These are phyloP conservation scores for Penicillium sp. DNA, from an alignment of 2,329 filamentous ascomycete species.

Conservation along the genomic window DNA sequence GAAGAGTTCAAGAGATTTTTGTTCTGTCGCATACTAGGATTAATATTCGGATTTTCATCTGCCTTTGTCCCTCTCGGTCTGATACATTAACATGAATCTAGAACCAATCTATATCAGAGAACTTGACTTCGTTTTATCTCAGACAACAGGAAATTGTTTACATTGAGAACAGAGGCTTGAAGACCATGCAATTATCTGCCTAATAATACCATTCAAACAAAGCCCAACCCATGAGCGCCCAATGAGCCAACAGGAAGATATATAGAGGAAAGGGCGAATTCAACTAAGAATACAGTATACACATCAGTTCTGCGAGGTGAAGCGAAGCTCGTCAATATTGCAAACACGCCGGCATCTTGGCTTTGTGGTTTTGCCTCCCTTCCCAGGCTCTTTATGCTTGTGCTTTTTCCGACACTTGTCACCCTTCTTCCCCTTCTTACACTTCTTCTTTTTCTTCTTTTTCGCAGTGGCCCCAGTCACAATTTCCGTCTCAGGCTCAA, in stretches of 20 bases:
- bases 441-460: conserved; percentile 5
- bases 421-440: conserved; percentile 15
- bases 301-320: conserved; percentile 5
- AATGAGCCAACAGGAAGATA: neutral
- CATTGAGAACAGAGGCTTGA: neutral
- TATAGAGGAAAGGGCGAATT: neutral
- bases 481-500: conserved; percentile 7
- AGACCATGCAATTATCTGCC: neutral
- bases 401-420: conserved; percentile 11
- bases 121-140: neutral
- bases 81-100: neutral
- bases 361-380: neutral
- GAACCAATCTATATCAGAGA: neutral
- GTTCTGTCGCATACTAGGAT: neutral
- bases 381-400: neutral
- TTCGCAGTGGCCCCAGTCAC: conserved; percentile 6
- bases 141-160: neutral
- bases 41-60: neutral
- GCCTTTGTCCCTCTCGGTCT: neutral
- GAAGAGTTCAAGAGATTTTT: neutral
- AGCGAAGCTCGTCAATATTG: conserved; percentile 15
- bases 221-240: neutral
- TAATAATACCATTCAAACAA: neutral
- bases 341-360: conserved; percentile 13
- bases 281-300: neutral